These are phyloP conservation scores for Leccinum uliginosum DNA, from an alignment of 768 basidiomycete species.

Conservation along the genomic window DNA sequence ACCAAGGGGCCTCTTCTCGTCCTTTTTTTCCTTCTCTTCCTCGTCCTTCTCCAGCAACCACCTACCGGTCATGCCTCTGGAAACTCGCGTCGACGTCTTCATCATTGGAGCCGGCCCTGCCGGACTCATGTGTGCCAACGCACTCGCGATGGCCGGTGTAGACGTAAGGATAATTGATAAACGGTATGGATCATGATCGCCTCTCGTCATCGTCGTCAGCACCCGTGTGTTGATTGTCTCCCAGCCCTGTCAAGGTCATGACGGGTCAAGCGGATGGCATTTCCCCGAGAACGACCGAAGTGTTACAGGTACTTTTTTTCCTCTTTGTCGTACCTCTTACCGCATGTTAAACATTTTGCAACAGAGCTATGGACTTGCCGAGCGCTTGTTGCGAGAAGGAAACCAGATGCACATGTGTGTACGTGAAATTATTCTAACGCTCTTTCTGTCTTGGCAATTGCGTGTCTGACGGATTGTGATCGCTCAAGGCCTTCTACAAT, in stretches of 20 bases:
- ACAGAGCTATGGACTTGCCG: slow-evolving; percentile 75
- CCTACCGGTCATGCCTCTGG: slow-evolving; percentile 14
- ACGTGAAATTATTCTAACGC: slow-evolving; percentile 18
- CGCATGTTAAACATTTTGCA: background rate
- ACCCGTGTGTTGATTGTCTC: background rate
- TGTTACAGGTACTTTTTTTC: slow-evolving; percentile 38
- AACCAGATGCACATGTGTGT: slow-evolving; percentile 70
- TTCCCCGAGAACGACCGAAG: slow-evolving; percentile 51
- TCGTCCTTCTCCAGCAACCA: background rate
- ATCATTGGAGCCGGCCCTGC: slow-evolving; percentile 49
- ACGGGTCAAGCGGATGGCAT: slow-evolving; percentile 56
- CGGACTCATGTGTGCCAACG: slow-evolving; percentile 67
- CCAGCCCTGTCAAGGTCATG: slow-evolving; percentile 37
- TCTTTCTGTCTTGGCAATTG: background rate
- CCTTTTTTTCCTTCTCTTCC: background rate
- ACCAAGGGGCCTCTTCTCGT: background rate
- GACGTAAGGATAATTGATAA: slow-evolving; percentile 47
- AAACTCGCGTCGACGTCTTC: slow-evolving; percentile 42
- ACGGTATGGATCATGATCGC: background rate
- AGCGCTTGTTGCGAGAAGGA: slow-evolving; percentile 57
- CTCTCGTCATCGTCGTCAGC: background rate
- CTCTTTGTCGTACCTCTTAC: background rate
- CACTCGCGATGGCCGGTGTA: slow-evolving; percentile 39
- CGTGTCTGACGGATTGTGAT: background rate
- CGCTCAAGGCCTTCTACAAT: slow-evolving; percentile 66